Evolutionary conservation across 2,329 filamentous ascomycete species (phyloP).

Genomic region (Pyrenophora graminea): DNA sequence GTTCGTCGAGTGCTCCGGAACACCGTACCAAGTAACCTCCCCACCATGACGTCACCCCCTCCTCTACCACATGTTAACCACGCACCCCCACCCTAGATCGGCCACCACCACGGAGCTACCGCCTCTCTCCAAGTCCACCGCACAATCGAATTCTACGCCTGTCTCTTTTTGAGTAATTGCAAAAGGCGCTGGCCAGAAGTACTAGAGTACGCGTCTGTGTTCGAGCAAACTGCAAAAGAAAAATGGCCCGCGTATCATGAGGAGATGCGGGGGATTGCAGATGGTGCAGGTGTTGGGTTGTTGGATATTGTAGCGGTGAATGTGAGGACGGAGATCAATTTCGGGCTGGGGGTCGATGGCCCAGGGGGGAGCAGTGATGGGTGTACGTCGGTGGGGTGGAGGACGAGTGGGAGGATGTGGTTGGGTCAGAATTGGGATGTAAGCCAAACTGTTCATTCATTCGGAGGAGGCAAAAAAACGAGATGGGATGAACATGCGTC

Average conservation of each 20-base stretch:
- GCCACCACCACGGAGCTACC: constrained; percentile 51
- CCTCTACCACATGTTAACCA: not conserved
- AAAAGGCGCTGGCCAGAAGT: constrained; percentile 54
- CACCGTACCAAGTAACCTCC: constrained; percentile 47
- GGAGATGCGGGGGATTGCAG: constrained; percentile 58
- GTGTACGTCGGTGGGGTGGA: constrained; percentile 59
- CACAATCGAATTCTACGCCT: constrained; percentile 54
- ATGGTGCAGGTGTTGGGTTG: constrained; percentile 53
- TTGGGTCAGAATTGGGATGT: constrained; percentile 65
- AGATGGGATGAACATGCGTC: not conserved
- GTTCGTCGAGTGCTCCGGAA: constrained; percentile 48
- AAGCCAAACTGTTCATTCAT: not conserved
- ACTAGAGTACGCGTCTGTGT: constrained; percentile 52
- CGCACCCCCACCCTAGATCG: constrained; percentile 48
- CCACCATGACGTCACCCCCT: constrained; percentile 19
- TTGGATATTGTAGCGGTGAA: constrained; percentile 63
- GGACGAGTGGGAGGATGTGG: constrained; percentile 45
- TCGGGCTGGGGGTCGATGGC: constrained; percentile 48
- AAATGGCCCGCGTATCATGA: constrained; percentile 51
- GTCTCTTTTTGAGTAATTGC: constrained; percentile 54
- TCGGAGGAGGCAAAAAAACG: too few relatives aligned
- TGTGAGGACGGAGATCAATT: constrained; percentile 61
- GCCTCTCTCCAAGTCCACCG: constrained; percentile 48
- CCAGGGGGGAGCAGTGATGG: constrained; percentile 51
- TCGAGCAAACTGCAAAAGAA: constrained; percentile 51